phyloP scores from a whole-genome alignment of 1,139 yeast species.

The Arxiozyma bovina region DNA sequence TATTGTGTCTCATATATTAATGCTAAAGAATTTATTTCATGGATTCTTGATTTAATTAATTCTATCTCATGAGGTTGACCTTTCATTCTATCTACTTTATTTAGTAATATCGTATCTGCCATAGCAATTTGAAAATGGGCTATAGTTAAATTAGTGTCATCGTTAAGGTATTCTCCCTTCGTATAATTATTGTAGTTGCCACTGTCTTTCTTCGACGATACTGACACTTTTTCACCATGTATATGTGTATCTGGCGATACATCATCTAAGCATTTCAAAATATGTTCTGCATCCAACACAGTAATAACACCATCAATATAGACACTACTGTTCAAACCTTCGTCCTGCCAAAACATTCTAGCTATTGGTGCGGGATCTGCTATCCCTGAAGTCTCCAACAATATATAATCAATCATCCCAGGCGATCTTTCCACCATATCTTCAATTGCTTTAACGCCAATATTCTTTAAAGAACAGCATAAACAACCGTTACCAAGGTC shows the following conservation, averaged over 20 bases:
- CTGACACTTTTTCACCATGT: slow-evolving; percentile 39
- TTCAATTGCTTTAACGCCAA: slow-evolving; percentile 91
- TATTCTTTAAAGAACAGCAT: slow-evolving; percentile 92
- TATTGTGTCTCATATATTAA: slow-evolving; percentile 59
- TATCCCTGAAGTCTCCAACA: slow-evolving; percentile 92
- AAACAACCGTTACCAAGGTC: slow-evolving; percentile 94
- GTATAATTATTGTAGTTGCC: background rate
- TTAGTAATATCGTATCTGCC: slow-evolving; percentile 73
- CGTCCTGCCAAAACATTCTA: slow-evolving; percentile 95
- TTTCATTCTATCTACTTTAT: slow-evolving; percentile 57
- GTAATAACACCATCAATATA: slow-evolving; percentile 93
- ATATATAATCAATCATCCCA: slow-evolving; percentile 72
- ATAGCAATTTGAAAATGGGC: slow-evolving; percentile 86
- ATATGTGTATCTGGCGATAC: slow-evolving; percentile 50
- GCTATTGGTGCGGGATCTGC: slow-evolving; percentile 98
- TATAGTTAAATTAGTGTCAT: slow-evolving; percentile 53
- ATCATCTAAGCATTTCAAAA: slow-evolving; percentile 60
- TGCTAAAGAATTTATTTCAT: slow-evolving; percentile 57
- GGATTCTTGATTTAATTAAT: slow-evolving; percentile 34
- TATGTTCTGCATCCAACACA: slow-evolving; percentile 72
- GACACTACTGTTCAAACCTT: slow-evolving; percentile 71
- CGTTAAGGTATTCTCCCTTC: background rate
- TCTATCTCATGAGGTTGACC: slow-evolving; percentile 19
- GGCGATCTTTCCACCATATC: slow-evolving; percentile 66
- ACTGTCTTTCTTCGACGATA: background rate